A percentile compares a stretch with the other conserved stretches of the same genome.
Conservation (phyloP, 768 basidiomycete species). For the Mycena vulgaris region DNA sequence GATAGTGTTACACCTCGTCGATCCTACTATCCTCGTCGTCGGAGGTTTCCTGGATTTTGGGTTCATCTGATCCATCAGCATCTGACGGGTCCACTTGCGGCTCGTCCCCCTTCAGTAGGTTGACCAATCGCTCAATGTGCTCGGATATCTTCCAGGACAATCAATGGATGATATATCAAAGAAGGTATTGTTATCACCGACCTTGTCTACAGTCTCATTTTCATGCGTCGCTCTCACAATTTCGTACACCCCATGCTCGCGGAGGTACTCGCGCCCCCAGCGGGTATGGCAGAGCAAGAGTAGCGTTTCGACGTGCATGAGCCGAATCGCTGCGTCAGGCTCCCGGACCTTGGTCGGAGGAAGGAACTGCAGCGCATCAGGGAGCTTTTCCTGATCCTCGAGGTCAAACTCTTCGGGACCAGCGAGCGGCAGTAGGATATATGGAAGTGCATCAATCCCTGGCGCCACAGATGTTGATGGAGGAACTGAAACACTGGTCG, state of each 20-base stretch:
- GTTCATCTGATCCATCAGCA: slow-evolving; percentile 46
- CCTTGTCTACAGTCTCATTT: slow-evolving; percentile 85
- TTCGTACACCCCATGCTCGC: slow-evolving; percentile 88
- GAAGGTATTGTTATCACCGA: slow-evolving; percentile 42
- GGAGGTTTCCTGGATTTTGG: slow-evolving; percentile 40
- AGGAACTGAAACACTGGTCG: slow-evolving; percentile 66
- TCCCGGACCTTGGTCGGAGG: slow-evolving; percentile 90
- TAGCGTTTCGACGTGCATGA: slow-evolving; percentile 91
- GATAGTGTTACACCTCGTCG: slow-evolving; percentile 86
- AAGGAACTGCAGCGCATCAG: slow-evolving; percentile 88
- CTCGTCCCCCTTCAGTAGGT: slow-evolving; percentile 87
- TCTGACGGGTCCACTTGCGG: slow-evolving; percentile 63
- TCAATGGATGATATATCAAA: neutral
- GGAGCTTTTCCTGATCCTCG: slow-evolving; percentile 94
- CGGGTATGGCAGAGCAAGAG: slow-evolving; percentile 91
- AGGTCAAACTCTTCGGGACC: slow-evolving; percentile 96
- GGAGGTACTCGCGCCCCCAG: slow-evolving; percentile 87
- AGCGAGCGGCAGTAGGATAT: slow-evolving; percentile 90
- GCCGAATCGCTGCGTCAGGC: slow-evolving; percentile 78
- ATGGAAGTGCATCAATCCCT: slow-evolving; percentile 89
- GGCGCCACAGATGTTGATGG: slow-evolving; percentile 73
- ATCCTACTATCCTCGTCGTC: slow-evolving; percentile 83
- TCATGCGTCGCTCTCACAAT: slow-evolving; percentile 86
- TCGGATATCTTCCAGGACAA: slow-evolving; percentile 76
- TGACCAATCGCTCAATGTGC: slow-evolving; percentile 90